Evolutionary conservation across 2,329 filamentous ascomycete genomes (phyloP).

Genomic region (Diaporthe aspalathi): DNA sequence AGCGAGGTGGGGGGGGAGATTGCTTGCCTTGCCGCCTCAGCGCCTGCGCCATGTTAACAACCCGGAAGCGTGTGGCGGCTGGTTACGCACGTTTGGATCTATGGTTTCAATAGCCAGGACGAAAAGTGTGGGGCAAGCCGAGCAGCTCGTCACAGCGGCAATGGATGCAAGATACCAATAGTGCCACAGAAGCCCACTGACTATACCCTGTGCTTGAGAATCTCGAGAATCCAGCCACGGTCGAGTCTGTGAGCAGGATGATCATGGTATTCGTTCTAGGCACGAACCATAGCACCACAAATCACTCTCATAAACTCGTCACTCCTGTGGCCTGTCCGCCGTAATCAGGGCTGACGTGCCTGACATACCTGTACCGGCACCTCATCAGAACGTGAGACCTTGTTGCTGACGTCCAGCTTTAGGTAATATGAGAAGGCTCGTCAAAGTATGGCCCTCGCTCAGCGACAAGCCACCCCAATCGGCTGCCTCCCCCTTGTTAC

Average conservation of each 20-base stretch:
- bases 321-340: neutral
- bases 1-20: neutral
- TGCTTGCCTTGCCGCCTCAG: neutral
- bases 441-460: slow-evolving; percentile 20
- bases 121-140: neutral
- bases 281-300: neutral
- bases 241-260: neutral
- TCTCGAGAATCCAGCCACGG: neutral
- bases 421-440: neutral
- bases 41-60: slow-evolving; percentile 1
- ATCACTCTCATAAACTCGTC: neutral
- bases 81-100: neutral
- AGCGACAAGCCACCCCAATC: slow-evolving; percentile 9
- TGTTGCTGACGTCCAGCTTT: neutral
- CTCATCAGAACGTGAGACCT: slow-evolving; percentile 12
- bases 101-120: neutral
- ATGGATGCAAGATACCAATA: neutral
- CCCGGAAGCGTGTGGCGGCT: neutral
- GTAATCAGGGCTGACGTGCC: neutral
- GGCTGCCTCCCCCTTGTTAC: slow-evolving; percentile 22
- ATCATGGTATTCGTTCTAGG: neutral
- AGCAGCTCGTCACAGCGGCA: neutral
- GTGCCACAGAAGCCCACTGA: neutral
- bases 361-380: slow-evolving; percentile 3
- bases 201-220: neutral